A percentile compares a stretch with the other conserved stretches of the same genome.
These are phyloP conservation scores for Beta corolliflora DNA, from an alignment of 179 eudicot genomes.

Conservation along the genomic window DNA sequence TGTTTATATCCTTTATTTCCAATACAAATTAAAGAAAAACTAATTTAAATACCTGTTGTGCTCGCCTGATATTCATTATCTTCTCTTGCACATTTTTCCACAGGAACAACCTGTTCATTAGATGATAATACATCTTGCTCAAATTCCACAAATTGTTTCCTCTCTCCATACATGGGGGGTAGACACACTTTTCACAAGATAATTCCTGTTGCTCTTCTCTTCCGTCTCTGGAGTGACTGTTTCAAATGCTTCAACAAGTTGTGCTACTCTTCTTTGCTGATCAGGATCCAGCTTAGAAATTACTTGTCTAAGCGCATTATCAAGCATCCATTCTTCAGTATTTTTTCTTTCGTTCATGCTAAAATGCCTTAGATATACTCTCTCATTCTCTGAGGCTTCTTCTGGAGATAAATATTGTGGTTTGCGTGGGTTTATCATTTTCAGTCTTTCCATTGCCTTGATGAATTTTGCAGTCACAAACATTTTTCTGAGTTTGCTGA, in stretches of 20 bases:
- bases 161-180: slow-evolving; percentile 9
- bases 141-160: slow-evolving; percentile 1
- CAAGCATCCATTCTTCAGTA: slow-evolving; percentile 94
- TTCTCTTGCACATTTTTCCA: slow-evolving; percentile 10
- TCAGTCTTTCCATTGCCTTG: slow-evolving; percentile 72
- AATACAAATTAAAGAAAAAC: neutral
- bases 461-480: slow-evolving; percentile 70
- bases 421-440: slow-evolving; percentile 39
- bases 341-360: slow-evolving; percentile 62
- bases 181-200: slow-evolving; percentile 26
- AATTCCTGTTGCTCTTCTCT: slow-evolving; percentile 16
- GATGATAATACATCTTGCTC: slow-evolving; percentile 14
- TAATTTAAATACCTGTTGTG: slow-evolving; percentile 34
- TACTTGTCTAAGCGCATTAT: slow-evolving; percentile 74
- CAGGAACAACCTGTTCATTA: slow-evolving; percentile 16
- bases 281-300: slow-evolving; percentile 68
- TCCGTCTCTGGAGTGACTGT: slow-evolving; percentile 58
- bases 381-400: slow-evolving; percentile 45
- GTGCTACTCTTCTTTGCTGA: slow-evolving; percentile 77
- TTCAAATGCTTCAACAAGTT: slow-evolving; percentile 93
- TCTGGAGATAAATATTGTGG: slow-evolving; percentile 32
- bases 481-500: slow-evolving; percentile 62
- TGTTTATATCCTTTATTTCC: neutral
- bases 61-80: slow-evolving; percentile 17
- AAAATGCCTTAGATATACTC: slow-evolving; percentile 49